phyloP scores from a whole-genome alignment of 164 flowering plant species.

The Stephania yunnanensis region DNA sequence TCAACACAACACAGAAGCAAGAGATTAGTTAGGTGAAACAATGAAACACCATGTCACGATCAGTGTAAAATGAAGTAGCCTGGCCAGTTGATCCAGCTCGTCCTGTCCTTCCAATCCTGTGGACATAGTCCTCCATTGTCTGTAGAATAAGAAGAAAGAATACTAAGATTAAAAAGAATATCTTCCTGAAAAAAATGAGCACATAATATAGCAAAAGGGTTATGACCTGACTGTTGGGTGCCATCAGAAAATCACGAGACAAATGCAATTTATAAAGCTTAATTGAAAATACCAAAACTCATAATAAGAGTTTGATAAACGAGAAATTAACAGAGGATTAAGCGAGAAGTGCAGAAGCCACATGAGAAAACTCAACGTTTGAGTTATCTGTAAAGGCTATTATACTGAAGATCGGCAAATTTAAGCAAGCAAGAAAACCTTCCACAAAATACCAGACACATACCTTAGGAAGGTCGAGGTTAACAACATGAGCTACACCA shows the following conservation, averaged over 20 bases:
- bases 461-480: slow-evolving; percentile 75
- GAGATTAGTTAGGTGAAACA: neutral
- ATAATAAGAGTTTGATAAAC: neutral
- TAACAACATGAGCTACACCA: slow-evolving; percentile 66
- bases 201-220: neutral
- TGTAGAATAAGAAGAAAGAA: slow-evolving; percentile 11
- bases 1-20: neutral
- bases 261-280: neutral
- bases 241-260: neutral
- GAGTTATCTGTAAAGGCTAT: neutral
- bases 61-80: slow-evolving; percentile 61
- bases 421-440: slow-evolving; percentile 7
- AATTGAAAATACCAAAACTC: neutral
- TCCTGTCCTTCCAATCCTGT: slow-evolving; percentile 69
- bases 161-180: neutral
- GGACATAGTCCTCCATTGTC: slow-evolving; percentile 72
- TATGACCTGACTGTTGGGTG: neutral
- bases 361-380: neutral
- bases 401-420: neutral
- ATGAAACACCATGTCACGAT: slow-evolving; percentile 47
- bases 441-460: slow-evolving; percentile 9
- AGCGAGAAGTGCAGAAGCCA: neutral
- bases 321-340: neutral
- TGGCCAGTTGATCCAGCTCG: slow-evolving; percentile 67
- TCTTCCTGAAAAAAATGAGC: neutral